Percentiles rank a stretch among this genome's conserved stretches.
phyloP scores from a whole-genome alignment of 768 basidiomycete genomes.

The Lactarius tabidus region DNA sequence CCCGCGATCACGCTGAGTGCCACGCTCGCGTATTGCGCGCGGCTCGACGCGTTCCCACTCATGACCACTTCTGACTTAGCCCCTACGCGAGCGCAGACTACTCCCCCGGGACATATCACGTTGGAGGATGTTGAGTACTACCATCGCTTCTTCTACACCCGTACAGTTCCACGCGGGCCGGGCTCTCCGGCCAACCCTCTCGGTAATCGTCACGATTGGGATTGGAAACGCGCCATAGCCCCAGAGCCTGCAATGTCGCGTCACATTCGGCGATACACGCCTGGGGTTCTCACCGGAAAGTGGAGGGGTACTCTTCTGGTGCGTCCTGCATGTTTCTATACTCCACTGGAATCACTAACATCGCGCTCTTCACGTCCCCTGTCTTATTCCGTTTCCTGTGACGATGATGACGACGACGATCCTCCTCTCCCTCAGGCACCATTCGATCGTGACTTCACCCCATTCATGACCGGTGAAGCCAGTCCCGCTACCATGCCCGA shows the following conservation, averaged over 20 bases:
- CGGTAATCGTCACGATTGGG: constrained; percentile 6
- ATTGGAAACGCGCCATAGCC: constrained; percentile 18
- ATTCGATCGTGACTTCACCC: constrained; percentile 3
- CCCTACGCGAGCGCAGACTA: not conserved
- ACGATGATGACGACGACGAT: not conserved
- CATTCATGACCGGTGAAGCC: constrained; percentile 7
- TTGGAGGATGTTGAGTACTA: constrained; percentile 19
- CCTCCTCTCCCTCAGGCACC: constrained; percentile 2
- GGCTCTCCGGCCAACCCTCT: not conserved
- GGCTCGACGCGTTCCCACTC: constrained; percentile 15
- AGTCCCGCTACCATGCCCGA: constrained; percentile 6
- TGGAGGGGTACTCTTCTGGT: constrained; percentile 17
- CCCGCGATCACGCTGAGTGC: constrained; percentile 20
- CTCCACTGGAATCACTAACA: not conserved
- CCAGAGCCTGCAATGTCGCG: constrained; percentile 5
- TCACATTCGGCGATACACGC: constrained; percentile 4
- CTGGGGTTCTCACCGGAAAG: constrained; percentile 14
- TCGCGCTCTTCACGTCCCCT: not conserved
- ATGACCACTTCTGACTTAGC: not conserved
- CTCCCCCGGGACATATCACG: not conserved
- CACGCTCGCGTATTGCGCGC: constrained; percentile 20
- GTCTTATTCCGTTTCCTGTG: not conserved
- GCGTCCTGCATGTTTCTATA: constrained; percentile 2
- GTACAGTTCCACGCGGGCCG: constrained; percentile 11
- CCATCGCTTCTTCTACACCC: constrained; percentile 10